Conservation (phyloP, 768 basidiomycete species). For the Kwoniella botswanensis region DNA sequence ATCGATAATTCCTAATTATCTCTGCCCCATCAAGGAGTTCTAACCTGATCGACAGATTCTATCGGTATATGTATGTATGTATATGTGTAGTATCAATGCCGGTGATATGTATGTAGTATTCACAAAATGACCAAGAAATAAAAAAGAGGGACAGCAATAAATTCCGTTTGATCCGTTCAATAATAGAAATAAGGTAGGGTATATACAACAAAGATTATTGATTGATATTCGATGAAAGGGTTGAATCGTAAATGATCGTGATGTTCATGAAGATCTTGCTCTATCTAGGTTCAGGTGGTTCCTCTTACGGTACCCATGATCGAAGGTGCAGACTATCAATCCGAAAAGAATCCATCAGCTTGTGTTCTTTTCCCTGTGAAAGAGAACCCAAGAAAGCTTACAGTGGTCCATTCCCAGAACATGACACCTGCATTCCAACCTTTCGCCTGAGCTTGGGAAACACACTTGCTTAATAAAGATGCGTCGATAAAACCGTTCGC, state of each 20-base stretch:
- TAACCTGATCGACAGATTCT: background rate
- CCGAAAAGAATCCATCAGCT: constrained; percentile 1
- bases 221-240: background rate
- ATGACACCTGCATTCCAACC: constrained; percentile 66
- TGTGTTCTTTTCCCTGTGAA: background rate
- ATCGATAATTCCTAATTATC: background rate
- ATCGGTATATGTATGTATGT: background rate
- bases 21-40: background rate
- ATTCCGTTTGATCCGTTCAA: background rate
- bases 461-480: constrained; percentile 66
- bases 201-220: background rate
- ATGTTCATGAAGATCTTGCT: background rate
- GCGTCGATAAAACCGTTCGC: constrained; percentile 68
- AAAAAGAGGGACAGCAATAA: background rate
- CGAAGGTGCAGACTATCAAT: constrained; percentile 31
- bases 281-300: background rate
- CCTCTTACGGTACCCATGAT: constrained; percentile 43
- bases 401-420: constrained; percentile 57
- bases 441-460: constrained; percentile 66
- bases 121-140: background rate
- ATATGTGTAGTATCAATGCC: background rate
- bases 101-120: background rate
- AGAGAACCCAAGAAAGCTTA: constrained; percentile 14
- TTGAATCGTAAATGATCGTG: constrained; percentile 1
- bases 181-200: background rate